Conservation (phyloP, 331 rosid genomes). For the Quercus lobata region DNA sequence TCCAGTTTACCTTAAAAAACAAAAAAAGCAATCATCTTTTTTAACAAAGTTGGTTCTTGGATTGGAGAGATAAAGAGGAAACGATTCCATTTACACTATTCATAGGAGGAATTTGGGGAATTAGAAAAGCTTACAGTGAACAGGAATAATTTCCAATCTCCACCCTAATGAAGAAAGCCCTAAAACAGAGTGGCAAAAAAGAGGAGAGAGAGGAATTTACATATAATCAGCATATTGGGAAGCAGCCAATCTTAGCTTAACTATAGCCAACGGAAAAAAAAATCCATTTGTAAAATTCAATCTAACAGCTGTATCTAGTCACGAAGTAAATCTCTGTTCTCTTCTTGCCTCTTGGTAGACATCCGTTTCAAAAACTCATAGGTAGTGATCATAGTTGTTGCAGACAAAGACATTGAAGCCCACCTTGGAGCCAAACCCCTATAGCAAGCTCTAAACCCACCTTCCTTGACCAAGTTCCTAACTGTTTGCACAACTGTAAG, state of each 20-base stretch:
- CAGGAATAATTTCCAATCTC: too few species aligned
- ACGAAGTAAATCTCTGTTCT: slow-evolving; percentile 23
- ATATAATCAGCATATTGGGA: neutral
- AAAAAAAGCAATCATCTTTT: too few species aligned
- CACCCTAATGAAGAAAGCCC: too few species aligned
- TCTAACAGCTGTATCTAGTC: neutral
- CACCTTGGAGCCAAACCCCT: slow-evolving; percentile 97
- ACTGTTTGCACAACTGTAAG: slow-evolving; percentile 61
- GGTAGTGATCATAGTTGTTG: slow-evolving; percentile 96
- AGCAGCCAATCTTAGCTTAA: slow-evolving; percentile 3
- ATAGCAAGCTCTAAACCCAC: slow-evolving; percentile 84
- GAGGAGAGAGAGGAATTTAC: neutral
- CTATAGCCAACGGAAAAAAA: neutral
- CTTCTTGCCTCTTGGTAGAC: slow-evolving; percentile 63
- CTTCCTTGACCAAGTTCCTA: slow-evolving; percentile 70
- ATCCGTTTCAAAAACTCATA: slow-evolving; percentile 88
- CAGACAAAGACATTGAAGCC: slow-evolving; percentile 95
- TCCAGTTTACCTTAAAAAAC: too few species aligned
- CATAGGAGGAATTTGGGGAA: too few species aligned
- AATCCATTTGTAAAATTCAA: too few species aligned
- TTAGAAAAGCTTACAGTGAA: too few species aligned
- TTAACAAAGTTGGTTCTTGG: too few species aligned
- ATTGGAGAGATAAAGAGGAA: too few species aligned
- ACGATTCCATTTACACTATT: too few species aligned
- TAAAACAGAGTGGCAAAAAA: too few species aligned